Base-by-base conservation (phyloP, 108 stramenopile genomes). In the Conticribra weissflogii region DNA sequence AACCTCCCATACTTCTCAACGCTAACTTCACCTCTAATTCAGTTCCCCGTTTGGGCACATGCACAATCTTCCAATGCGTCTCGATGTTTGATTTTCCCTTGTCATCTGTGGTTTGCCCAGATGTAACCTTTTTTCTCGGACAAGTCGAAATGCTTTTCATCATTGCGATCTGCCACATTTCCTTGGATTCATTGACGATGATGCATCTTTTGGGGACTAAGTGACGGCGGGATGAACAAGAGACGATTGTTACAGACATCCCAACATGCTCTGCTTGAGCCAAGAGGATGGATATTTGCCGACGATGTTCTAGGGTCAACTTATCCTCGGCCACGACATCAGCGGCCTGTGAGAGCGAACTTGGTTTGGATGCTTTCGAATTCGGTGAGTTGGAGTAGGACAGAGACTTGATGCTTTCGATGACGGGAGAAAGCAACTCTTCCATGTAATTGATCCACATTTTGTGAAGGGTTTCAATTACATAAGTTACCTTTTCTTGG, bases 401-500 rank as follows among this genome's bases (percentile, higher is more conserved):
- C 34, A 5, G 50, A 51, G 50, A 3, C 12, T 51, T 4, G 19
- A 22, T 9, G 18, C 46, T 17, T 49, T 53, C 23, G 24, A 34
- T 57, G 30, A 64, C n/a, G 36, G 62, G 63, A 19, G 30, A 33
- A 3, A 73, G 63, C 1, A 71, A 45, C 33, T 53, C 44, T 28
- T 36, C 21, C 0, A 71, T 71, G 59, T 78, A 78, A 41, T 71
- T 44, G 19, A 60, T 49, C 77, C 77, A 78, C 77, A 78, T 78
- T 32, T 47, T 52, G 55, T 71, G 69, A 5, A 78, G 41, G 21
- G 36, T 53, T 77, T 77, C 63, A 30, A 77, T 53, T n/a, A 77
- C 48, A 14, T 33, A 21, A 0, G 54, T 61, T 9, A 63, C 22
- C 23, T 29, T 30, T 0, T 76, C 66, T 36, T 50, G 36, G 23